These are phyloP conservation scores for Tuber magnatum DNA, from an alignment of 495 filamentous ascomycete genomes.

Conservation along the genomic window DNA sequence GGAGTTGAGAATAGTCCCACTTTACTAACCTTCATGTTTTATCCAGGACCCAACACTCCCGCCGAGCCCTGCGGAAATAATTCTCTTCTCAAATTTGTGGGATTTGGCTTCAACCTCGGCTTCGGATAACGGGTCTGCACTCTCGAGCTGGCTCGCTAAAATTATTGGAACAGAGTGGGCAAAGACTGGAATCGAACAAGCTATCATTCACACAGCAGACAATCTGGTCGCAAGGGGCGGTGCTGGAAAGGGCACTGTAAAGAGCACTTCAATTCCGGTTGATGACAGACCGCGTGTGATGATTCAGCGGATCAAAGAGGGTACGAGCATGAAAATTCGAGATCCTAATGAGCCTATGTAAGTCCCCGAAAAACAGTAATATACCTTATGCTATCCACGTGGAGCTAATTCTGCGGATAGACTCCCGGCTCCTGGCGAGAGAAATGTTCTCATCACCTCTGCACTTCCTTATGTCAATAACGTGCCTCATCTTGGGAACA, in stretches of 20 bases:
- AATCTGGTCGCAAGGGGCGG: constrained; percentile 15
- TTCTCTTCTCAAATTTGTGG: constrained; percentile 40
- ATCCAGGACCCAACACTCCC: constrained; percentile 24
- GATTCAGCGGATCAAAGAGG: constrained; percentile 27
- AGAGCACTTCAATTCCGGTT: constrained; percentile 7
- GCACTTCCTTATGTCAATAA: constrained; percentile 90
- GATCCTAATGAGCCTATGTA: constrained; percentile 35
- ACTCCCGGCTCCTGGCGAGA: constrained; percentile 48
- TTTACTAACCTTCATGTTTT: constrained; percentile 8
- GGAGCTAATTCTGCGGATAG: constrained; percentile 23
- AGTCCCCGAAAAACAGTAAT: constrained; percentile 1
- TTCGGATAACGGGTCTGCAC: constrained; percentile 12
- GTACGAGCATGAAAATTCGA: constrained; percentile 33
- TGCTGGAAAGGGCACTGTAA: constrained; percentile 11
- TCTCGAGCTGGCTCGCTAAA: constrained; percentile 34
- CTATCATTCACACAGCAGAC: constrained; percentile 22
- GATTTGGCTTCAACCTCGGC: constrained; percentile 24
- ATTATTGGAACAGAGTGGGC: constrained; percentile 30
- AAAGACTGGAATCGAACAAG: constrained; percentile 38
- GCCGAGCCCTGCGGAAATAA: constrained; percentile 38
- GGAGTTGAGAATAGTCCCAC: neutral
- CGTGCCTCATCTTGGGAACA: constrained; percentile 89
- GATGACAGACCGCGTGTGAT: constrained; percentile 18
- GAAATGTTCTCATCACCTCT: constrained; percentile 55
- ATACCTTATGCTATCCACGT: neutral